Evolutionary conservation across 2,329 filamentous ascomycete species (phyloP), one percentile per base, ranked within the genome.

Genomic region (Lachnum nothofagi): DNA sequence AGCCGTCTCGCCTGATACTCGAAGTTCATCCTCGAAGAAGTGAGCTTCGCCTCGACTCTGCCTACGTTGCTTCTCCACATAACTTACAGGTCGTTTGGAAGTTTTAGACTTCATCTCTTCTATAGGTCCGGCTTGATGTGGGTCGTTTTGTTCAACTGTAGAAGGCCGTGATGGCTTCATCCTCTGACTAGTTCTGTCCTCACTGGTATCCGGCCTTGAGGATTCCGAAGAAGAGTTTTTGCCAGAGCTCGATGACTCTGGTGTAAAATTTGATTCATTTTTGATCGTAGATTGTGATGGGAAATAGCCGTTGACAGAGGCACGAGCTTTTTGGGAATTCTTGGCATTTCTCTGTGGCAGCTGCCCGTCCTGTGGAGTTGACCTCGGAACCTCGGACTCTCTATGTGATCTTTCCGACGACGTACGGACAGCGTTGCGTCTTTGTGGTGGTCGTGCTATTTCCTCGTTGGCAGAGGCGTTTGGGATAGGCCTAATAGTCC

Each of bases 311-410:
- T 37, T 53, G 3, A 52, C 51, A n/a, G 54, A 52, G 2, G 48
- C 46, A 19, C 51, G 51, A 8, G 29, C 49, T 23, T 49, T 49
- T 10, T 41, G 43, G 39, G 19, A 34, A 19, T 51, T 52, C 41
- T 44, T 53, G 20, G 51, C 52, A 29, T 53, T 53, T 20, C 48
- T 46, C 17, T 60, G 49, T 47, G 56, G 57, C 8, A 55, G 51
- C 14, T 54, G 44, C 1, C 31, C 44, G 14, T 48, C 41, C 5
- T 54, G 49, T 14, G 46, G n/a, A 12, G n/a, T 10, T 22, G 38
- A 19, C 33, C 12, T 27, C 4, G 20, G 16, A 39, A 20, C 24
- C 6, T 23, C 27, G 5, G 19, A n/a, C n/a, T n/a, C n/a, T n/a
- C n/a, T n/a, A n/a, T n/a, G n/a, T n/a, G n/a, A n/a, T n/a, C n/a